These are phyloP conservation scores for Nissolia schottii DNA, from an alignment of 306 rosid genomes.

Conservation along the genomic window DNA sequence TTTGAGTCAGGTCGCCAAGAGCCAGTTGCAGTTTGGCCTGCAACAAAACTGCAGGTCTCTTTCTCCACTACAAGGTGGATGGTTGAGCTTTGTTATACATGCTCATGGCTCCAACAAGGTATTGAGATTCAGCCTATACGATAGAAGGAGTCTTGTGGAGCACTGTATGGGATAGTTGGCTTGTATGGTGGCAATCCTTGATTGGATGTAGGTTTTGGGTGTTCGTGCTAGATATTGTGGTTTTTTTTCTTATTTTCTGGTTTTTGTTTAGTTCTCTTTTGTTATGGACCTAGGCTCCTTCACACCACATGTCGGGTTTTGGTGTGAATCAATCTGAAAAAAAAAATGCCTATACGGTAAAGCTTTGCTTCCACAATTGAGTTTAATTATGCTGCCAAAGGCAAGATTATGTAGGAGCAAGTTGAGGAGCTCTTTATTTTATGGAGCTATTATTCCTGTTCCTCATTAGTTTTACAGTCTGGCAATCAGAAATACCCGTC, in stretches of 20 bases:
- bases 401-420: background rate
- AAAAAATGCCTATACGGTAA: background rate
- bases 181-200: too few relatives aligned
- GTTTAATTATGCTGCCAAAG: background rate
- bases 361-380: background rate
- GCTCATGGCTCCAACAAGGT: conserved; percentile 2
- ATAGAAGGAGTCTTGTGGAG: too few relatives aligned
- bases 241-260: too few relatives aligned
- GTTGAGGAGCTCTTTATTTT: background rate
- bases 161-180: too few relatives aligned
- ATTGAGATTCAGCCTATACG: background rate
- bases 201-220: too few relatives aligned
- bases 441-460: background rate
- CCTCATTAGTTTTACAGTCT: background rate
- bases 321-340: too few relatives aligned
- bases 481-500: background rate
- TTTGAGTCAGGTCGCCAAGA: background rate
- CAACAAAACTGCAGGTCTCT: background rate
- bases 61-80: background rate
- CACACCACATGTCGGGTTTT: too few relatives aligned
- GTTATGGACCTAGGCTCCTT: too few relatives aligned
- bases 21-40: background rate
- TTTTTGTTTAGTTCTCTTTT: too few relatives aligned
- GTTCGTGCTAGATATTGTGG: too few relatives aligned
- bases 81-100: background rate